Base-by-base conservation (phyloP, 2,329 filamentous ascomycete genomes). In the Epichloe aotearoae region DNA sequence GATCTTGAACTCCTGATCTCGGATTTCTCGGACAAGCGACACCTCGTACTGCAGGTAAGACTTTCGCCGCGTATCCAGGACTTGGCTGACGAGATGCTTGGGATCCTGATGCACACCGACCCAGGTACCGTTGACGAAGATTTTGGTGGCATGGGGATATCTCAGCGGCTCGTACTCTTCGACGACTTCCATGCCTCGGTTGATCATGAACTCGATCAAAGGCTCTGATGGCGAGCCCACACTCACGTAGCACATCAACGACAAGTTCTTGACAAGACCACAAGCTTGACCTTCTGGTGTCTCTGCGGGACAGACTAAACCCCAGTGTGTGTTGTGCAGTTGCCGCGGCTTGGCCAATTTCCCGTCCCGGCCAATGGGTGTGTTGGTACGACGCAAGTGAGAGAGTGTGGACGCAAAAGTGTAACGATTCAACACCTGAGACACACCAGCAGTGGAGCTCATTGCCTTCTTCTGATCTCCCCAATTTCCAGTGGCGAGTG, bases 391-490 rank as follows among this genome's bases (percentile, higher is more conserved):
- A 61, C 94, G 84, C 69, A 98, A 78, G 83, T 98, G 94, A 17
- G 93, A 98, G 42, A 98, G 71, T 0, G 91, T 97, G 40, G 94
- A 98, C 15, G 93, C 83, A 64, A 96, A 98, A 0, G 94, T 97
- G 66, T 97, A 98, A 65, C 93, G 82, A 73, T 96, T 98, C 62
- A 98, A 72, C 70, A 98, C 94, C 70, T 98, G 93, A 46, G 91
- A 97, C 45, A 98, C 93, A 76, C 93, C 94, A 45, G 93, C 93
- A 56, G 94, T 97, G 1, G 90, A 88, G 59, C 85, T 91, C 60
- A 87, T 86, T 19, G 93, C 90, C 74, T 97, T 98, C 78, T 97
- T 98, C 73, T 98, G 93, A 58, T 98, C 93, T 63, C 93, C 94
- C 94, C 93, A 98, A 70, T 98, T 98, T 58, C 93, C 93, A 14